Evolutionary conservation across 768 basidiomycete species (phyloP).

Genomic region (Suillus luteus): DNA sequence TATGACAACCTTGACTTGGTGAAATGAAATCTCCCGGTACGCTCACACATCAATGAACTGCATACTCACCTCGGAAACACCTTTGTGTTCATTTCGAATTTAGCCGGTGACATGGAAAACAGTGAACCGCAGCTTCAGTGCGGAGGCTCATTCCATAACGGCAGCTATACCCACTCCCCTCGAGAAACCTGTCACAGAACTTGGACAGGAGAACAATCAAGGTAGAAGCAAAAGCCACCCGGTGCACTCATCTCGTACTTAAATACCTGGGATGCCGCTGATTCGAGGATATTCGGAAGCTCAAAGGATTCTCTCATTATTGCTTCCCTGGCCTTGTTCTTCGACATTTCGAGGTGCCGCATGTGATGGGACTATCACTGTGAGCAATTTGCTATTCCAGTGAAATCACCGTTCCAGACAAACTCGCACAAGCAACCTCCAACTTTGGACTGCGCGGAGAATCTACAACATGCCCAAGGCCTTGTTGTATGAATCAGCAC

Average conservation of each 20-base stretch:
- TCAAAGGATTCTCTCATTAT: neutral
- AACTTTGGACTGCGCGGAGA: neutral
- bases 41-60: neutral
- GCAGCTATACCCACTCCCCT: neutral
- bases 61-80: neutral
- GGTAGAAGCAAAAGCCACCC: neutral
- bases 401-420: neutral
- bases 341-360: neutral
- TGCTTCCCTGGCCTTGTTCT: neutral
- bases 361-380: neutral
- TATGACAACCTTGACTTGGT: neutral
- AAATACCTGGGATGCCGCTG: neutral
- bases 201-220: neutral
- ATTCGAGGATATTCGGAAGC: neutral
- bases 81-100: neutral
- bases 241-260: neutral
- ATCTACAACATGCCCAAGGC: neutral
- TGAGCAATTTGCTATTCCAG: neutral
- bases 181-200: neutral
- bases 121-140: neutral
- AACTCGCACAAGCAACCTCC: neutral
- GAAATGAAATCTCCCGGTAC: neutral
- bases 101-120: neutral
- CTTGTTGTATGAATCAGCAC: neutral
- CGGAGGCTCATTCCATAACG: neutral